Percentiles rank a stretch among this genome's conserved stretches.
phyloP scores from a whole-genome alignment of 148 eudicot species.

The Nyssa sinensis region DNA sequence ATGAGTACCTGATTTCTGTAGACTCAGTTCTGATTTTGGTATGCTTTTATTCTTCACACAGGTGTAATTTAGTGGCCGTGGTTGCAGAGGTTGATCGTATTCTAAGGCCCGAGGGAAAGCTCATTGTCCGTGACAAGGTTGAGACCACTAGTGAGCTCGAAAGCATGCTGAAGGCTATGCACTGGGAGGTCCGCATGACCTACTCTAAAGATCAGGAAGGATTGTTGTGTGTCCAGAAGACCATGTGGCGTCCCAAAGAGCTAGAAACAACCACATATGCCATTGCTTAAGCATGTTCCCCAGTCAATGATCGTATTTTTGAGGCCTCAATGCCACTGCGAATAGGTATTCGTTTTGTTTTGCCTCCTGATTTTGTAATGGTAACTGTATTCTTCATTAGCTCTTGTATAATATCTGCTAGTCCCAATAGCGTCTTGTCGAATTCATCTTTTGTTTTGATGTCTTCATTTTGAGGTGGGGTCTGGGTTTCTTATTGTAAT shows the following conservation, averaged over 20 bases:
- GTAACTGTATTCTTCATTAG: neutral
- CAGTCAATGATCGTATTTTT: neutral
- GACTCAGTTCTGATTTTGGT: neutral
- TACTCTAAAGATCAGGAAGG: conserved; percentile 67
- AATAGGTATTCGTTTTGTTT: conserved; percentile 26
- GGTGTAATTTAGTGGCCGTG: conserved; percentile 53
- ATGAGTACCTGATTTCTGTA: neutral
- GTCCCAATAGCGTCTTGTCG: neutral
- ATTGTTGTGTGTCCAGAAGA: conserved; percentile 56
- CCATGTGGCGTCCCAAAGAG: conserved; percentile 62
- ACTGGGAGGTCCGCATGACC: conserved; percentile 56
- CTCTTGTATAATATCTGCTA: conserved; percentile 2
- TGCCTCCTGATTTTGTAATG: neutral
- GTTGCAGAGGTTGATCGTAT: conserved; percentile 65
- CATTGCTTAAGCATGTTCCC: conserved; percentile 22
- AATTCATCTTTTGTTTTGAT: neutral
- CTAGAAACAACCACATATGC: conserved; percentile 47
- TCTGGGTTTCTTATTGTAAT: neutral
- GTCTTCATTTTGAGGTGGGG: too few relatives aligned
- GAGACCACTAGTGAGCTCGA: conserved; percentile 53
- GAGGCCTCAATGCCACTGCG: neutral
- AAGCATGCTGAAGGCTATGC: conserved; percentile 46
- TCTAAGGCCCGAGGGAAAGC: conserved; percentile 60
- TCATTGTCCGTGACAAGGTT: conserved; percentile 53
- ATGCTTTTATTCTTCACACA: conserved; percentile 6